Evolutionary conservation across 2,329 filamentous ascomycete genomes (phyloP), one percentile per base, ranked within the genome.

Genomic region (Alternaria alternata): DNA sequence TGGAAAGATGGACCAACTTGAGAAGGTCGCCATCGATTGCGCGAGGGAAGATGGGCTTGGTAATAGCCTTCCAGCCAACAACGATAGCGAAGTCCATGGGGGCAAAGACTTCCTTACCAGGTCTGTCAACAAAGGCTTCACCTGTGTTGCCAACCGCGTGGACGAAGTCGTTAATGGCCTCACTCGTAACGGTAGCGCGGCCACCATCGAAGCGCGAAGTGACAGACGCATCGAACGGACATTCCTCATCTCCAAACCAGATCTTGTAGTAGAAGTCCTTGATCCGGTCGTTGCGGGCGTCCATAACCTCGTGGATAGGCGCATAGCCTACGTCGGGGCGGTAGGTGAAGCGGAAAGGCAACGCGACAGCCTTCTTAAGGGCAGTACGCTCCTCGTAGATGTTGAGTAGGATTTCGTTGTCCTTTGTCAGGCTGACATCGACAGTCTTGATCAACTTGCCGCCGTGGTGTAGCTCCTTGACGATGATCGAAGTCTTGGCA

Each of bases 31-130:
- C 95, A 71, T 99, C 95, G 72, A 99, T 98, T 63, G 89, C 92
- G 69, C 93, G 90, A 66, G 95, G 95, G 86, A 99, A 99, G 80
- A 99, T 99, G 14, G 95, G 95, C 86, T 98, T 98, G 11, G 94
- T 99, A 75, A 99, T 99, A 43, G 95, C 95, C 83, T 99, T 98
- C 94, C 94, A 97, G 64, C 94, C 94, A 51, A 96, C 91, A n/a
- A 97, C 94, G 68, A 97, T 97, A 67, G 94, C 94, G 74, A 97
- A 99, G 80, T 99, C 95, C 95, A 99, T 99, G 32, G 96, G 95
- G 7, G 95, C 95, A 71, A 91, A 94, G 66, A 97, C 92, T 64
- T 92, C 89, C 84, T 98, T 98, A 68, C 93, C 94, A 44, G 94
- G 94, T 48, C 94, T 88, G 74, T 98, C 94, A 54, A 99, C 94